A percentile compares a stretch with the other conserved stretches of the same genome.
Conservation (phyloP, 805 yeast species). For the Candida vaughaniae region DNA sequence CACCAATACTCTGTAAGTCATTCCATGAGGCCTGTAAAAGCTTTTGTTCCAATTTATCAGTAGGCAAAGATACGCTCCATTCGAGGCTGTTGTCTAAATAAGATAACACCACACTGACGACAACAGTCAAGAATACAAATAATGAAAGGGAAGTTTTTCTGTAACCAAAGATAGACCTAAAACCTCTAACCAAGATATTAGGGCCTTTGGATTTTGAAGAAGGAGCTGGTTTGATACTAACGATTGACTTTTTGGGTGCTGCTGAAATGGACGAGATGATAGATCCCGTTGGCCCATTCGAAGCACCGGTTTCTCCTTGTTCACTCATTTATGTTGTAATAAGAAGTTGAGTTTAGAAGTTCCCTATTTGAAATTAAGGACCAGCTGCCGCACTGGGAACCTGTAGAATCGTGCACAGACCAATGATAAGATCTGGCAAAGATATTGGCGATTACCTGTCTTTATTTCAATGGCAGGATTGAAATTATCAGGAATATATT, state of each 20-base stretch:
- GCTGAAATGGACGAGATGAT: conserved; percentile 4
- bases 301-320: conserved; percentile 6
- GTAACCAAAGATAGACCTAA: conserved; percentile 60
- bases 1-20: conserved; percentile 68
- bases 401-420: neutral
- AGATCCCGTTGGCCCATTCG: conserved; percentile 1
- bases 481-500: too few relatives aligned
- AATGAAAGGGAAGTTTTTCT: conserved; percentile 68
- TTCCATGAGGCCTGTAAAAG: conserved; percentile 56
- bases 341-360: neutral
- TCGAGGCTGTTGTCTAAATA: conserved; percentile 37
- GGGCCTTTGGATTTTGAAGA: conserved; percentile 9
- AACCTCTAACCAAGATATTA: conserved; percentile 23
- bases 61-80: conserved; percentile 43
- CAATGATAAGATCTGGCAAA: neutral
- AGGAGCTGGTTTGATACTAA: neutral
- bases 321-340: conserved; percentile 10
- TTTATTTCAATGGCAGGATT: too few relatives aligned
- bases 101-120: conserved; percentile 39
- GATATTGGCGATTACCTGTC: too few relatives aligned
- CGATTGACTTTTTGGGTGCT: conserved; percentile 5
- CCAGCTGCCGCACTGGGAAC: neutral
- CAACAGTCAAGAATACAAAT: conserved; percentile 48
- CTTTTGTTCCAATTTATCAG: conserved; percentile 29
- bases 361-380: neutral